Percentiles rank a stretch among this genome's conserved stretches.
Evolutionary conservation across 2,329 filamentous ascomycete species (phyloP).

Genomic region (Rutstroemia sp.): DNA sequence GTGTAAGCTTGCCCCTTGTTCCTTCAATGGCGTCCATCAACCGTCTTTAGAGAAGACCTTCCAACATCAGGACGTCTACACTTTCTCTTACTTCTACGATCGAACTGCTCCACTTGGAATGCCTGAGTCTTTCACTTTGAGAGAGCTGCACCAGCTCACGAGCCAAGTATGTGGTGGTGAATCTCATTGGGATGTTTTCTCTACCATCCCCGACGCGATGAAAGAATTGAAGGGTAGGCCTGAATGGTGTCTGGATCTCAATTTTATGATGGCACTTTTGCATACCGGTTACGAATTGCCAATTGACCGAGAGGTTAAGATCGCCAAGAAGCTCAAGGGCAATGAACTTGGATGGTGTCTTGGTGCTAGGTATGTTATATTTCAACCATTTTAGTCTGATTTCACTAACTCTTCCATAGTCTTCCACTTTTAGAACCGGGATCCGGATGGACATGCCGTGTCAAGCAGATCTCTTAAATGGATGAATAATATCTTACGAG

Average conservation of each 20-base stretch:
- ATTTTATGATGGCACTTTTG: slow-evolving; percentile 88
- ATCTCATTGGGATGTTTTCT: slow-evolving; percentile 72
- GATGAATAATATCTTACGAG: slow-evolving; percentile 2
- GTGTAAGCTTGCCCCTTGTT: slow-evolving; percentile 84
- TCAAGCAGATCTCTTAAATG: slow-evolving; percentile 64
- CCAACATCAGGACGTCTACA: slow-evolving; percentile 81
- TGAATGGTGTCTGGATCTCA: slow-evolving; percentile 90
- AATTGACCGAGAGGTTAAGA: slow-evolving; percentile 89
- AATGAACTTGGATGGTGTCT: slow-evolving; percentile 98
- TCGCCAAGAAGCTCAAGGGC: slow-evolving; percentile 96
- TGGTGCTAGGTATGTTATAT: slow-evolving; percentile 70
- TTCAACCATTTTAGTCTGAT: background rate
- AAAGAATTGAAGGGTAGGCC: slow-evolving; percentile 74
- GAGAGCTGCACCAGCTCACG: slow-evolving; percentile 81
- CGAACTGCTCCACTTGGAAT: slow-evolving; percentile 90
- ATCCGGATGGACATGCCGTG: slow-evolving; percentile 85
- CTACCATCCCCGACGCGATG: slow-evolving; percentile 66
- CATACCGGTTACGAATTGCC: slow-evolving; percentile 99
- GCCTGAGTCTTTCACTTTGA: slow-evolving; percentile 93
- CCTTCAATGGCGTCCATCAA: slow-evolving; percentile 96
- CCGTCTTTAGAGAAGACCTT: slow-evolving; percentile 91
- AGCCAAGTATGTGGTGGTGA: slow-evolving; percentile 78
- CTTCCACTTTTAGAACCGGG: slow-evolving; percentile 73
- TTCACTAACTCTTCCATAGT: slow-evolving; percentile 45
- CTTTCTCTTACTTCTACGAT: slow-evolving; percentile 98